Percentiles rank a stretch among this genome's conserved stretches.
phyloP scores from a whole-genome alignment of 805 yeast genomes.

The Lipomyces spencermartinsiae region DNA sequence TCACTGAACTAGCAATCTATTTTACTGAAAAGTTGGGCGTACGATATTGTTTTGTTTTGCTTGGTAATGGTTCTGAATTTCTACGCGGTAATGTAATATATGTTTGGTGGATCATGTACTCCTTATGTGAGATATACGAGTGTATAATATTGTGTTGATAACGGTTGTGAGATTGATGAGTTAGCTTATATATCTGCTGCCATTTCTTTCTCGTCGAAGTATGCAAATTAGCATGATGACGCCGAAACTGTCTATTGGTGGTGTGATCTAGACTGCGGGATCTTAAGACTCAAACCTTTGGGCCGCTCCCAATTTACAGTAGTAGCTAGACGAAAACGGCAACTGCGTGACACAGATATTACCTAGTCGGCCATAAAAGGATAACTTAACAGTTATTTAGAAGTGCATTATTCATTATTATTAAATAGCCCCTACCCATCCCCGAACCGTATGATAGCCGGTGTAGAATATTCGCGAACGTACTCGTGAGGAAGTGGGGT shows the following conservation, averaged over 20 bases:
- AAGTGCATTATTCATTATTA: no score
- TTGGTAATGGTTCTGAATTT: not conserved
- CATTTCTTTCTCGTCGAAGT: no score
- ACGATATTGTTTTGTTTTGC: not conserved
- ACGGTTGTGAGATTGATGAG: not conserved
- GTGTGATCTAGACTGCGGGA: no score
- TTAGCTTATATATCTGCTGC: no score
- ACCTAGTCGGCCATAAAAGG: not conserved
- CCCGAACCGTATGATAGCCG: not conserved
- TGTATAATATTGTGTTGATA: not conserved
- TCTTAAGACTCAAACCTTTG: not conserved
- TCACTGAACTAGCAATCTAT: constrained; percentile 15
- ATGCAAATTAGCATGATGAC: not conserved
- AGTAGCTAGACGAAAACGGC: no score
- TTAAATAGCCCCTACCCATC: not conserved
- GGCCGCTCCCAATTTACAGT: not conserved
- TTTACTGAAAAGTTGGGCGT: not conserved
- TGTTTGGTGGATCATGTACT: not conserved
- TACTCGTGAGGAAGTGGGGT: not conserved
- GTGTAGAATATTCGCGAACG: not conserved
- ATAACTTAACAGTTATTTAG: no score
- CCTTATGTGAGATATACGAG: not conserved
- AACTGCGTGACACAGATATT: not conserved
- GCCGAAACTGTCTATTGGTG: not conserved
- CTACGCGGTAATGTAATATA: not conserved